Percentiles rank a stretch among this genome's conserved stretches.
phyloP scores from a whole-genome alignment of 129 eudicot genomes.

The Flaveria bidentis region DNA sequence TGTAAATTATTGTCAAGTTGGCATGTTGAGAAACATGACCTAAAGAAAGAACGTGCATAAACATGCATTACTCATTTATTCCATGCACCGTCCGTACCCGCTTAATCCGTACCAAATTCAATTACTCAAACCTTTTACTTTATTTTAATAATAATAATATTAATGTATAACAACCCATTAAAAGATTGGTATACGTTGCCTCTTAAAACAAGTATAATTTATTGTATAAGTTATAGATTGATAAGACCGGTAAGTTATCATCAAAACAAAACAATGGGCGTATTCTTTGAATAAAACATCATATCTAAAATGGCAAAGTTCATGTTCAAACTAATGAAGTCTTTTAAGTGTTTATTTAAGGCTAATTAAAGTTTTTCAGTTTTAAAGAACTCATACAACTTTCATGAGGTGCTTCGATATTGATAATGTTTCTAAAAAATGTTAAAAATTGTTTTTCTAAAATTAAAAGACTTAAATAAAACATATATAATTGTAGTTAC shows the following conservation, averaged over 20 bases:
- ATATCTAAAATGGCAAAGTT: too few relatives aligned
- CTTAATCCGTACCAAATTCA: conserved; percentile 24
- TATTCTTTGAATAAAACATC: not conserved
- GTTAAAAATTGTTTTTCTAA: too few relatives aligned
- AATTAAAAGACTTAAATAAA: too few relatives aligned
- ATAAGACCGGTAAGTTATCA: conserved; percentile 22
- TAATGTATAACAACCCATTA: not conserved
- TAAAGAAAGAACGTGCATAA: conserved; percentile 23
- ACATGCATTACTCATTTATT: not conserved
- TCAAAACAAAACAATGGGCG: not conserved
- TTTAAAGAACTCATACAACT: too few relatives aligned
- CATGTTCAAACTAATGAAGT: too few relatives aligned
- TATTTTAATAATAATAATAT: not conserved
- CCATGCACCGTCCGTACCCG: conserved; percentile 32
- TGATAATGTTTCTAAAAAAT: too few relatives aligned
- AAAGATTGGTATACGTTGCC: not conserved
- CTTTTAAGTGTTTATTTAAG: too few relatives aligned
- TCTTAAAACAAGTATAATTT: not conserved
- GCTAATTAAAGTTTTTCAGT: too few relatives aligned
- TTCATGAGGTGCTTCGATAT: too few relatives aligned
- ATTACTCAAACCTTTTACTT: conserved; percentile 6
- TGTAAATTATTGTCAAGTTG: conserved; percentile 17
- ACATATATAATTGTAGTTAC: not conserved
- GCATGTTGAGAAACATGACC: conserved; percentile 26
- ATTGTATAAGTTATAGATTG: not conserved